Base-by-base conservation (phyloP, 148 eudicot species). In the Cornus suecica region DNA sequence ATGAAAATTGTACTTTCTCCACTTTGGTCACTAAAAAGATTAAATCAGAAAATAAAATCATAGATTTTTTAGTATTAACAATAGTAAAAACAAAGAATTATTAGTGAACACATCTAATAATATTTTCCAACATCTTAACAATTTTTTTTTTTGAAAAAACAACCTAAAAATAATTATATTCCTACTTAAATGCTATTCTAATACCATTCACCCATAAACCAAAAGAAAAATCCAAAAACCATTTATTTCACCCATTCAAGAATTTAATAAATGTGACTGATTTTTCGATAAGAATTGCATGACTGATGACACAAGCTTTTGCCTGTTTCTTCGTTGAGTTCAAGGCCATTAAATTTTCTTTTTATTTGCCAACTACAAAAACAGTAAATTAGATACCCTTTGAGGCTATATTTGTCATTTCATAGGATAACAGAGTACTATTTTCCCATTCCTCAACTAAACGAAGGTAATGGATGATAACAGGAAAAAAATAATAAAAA, bases 391-490 rank as follows among this genome's bases (percentile, higher is more conserved):
- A 1, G 42, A 37, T 65, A 4, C 22, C 66, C 9, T 51, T 16
- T 61, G 76, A 62, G 56, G 77, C 26, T 62, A 26, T 37, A 27
- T 24, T 70, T 2, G 70, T 70, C 68, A 30, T 65, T 77, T 65
- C 14, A 62, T 14, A 18, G 27, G 20, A 31, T 28, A 13, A 32
- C 3, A 32, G 10, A 45, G 9, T 2, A 65, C 78, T 66, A 64
- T 27, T 71, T 30, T 65, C 52, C 75, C 62, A 73, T 63, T 58
- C 42, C 73, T 68, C 68, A 73, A 28, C 68, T 28, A 63, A 77
- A 68, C 82, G 74, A 74, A 11, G 30, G 71, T n/a, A n/a, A n/a
- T n/a, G 69, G 74, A 79, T 79, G 64, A 74, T 79, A 48, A 48
- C 1, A 14, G 18, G 70, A 62, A 68, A 41, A 68, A 66, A 63